Evolutionary conservation across 2,329 filamentous ascomycete genomes (phyloP), one percentile per base, ranked within the genome.

Genomic region (Zelopaecilomyces penicillatus): DNA sequence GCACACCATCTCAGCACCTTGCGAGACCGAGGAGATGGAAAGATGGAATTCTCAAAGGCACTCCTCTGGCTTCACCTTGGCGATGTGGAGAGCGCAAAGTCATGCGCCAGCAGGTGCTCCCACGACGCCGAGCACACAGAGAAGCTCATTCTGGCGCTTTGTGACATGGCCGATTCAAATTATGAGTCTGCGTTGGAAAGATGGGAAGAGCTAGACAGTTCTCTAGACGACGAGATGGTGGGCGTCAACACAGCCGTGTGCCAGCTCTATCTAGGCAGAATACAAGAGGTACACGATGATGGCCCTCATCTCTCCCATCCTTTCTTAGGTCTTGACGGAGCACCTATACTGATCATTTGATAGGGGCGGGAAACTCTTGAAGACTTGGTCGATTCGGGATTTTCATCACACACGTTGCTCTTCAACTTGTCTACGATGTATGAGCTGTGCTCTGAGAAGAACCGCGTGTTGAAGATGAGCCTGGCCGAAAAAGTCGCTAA

Each of bases 361-460:
- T 10, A 87, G 74, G 85, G 87, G 1, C 78, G 79, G 10, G 64
- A 70, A 9, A 65, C 86, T 1, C 68, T 96, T 3, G 83, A 91
- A 56, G 65, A 67, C 0, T 66, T 94, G 8, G 70, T 89, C 0
- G 71, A 78, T 3, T 61, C 69, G 1, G 78, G 81, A 1, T 70
- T 78, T 35, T 77, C 80, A 0, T 96, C 91, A 46, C 82, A 86
- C 50, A 86, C 86, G 1, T 67, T 95, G 3, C 77, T 94, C 0
- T 95, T 96, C 66, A 97, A 97, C 60, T 65, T 98, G 9, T 81
- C 83, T 8, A 97, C 91, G 0, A 79, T 95, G 55, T 97, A 95
- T 60, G 93, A 97, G 65, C 74, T 97, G 6, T 93, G 86, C 60
- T 90, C 86, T 0, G 90, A 97, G 55, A 76, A 78, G 50, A 78